These are phyloP conservation scores for Fimicolochytrium jonesii DNA, from an alignment of 192 early-diverging fungal genomes.

Conservation along the genomic window DNA sequence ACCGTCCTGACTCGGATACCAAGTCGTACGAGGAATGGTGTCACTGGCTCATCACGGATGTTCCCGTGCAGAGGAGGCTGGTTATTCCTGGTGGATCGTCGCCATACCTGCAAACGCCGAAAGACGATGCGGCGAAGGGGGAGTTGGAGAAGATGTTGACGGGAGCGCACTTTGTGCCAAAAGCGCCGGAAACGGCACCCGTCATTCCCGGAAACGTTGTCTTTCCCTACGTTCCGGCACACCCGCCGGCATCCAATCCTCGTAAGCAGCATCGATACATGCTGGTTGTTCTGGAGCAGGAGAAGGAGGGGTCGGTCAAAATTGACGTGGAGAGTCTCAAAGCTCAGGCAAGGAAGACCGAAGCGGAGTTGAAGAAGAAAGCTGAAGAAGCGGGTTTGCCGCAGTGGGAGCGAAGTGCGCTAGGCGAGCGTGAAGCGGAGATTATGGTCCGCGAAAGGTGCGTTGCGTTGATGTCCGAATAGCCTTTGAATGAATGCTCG, in stretches of 20 bases:
- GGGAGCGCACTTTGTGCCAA: conserved; percentile 27
- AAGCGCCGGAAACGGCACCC: conserved; percentile 17
- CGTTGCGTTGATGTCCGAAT: too few species aligned
- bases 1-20: conserved; percentile 32
- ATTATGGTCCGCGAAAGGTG: conserved; percentile 31
- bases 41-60: conserved; percentile 53
- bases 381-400: not conserved
- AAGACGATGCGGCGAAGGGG: not conserved
- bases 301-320: conserved; percentile 8
- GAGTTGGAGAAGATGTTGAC: not conserved
- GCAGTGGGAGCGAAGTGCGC: not conserved
- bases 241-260: conserved; percentile 48
- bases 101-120: conserved; percentile 19
- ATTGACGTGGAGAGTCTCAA: conserved; percentile 21
- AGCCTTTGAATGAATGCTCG: too few species aligned
- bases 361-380: not conserved
- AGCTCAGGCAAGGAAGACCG: not conserved
- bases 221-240: conserved; percentile 48
- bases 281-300: conserved; percentile 37
- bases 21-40: conserved; percentile 48
- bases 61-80: conserved; percentile 36
- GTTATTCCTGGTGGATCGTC: conserved; percentile 38
- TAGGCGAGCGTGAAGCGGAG: conserved; percentile 29
- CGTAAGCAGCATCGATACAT: conserved; percentile 39
- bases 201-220: conserved; percentile 40